Base-by-base conservation (phyloP, 176 grass and related monocot species). In the Avena insularis region DNA sequence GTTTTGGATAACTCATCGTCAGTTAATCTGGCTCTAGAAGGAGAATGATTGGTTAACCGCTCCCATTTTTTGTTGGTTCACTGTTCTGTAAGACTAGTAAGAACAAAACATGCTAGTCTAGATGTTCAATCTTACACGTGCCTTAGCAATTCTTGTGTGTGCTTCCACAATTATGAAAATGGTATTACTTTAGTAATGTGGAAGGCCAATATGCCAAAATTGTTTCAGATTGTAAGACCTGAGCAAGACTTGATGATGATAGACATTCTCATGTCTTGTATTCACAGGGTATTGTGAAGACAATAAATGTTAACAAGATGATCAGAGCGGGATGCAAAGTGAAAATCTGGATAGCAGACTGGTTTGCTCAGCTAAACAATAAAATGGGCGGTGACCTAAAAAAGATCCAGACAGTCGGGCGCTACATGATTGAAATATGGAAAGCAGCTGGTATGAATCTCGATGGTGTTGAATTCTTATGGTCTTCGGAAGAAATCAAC, bases 291-390 rank as follows among this genome's bases (percentile, higher is more conserved):
- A 25, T 98, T 77, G 83, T 98, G 61, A 98, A 98, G 75, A 80
- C 95, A 11, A 95, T 98, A 78, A 95, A 90, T 8, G 93, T 98
- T n/a, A 95, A 95, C 84, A 98, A 95, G 84, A 87, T 98, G 86
- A 56, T 92, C 14, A 85, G 15, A 80, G 90, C 93, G n/a, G 93
- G 93, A 48, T 98, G 91, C 45, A 95, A 83, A 20, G 93, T 98
- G 14, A 92, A 95, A 64, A 93, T 98, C 20, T 98, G 93, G 95
- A 92, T 98, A 50, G 95, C 93, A 0, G 95, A 98, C 61, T 98
- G 91, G 95, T 98, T 98, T 47, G 95, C 93, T 0, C 91, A 98
- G 69, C 83, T 98, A 57, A 98, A 98, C 69, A 95, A 95, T 74
- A 98, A 98, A 71, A 98, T 98, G 93, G 93, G 90, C 0, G 93